A percentile compares a stretch with the other conserved stretches of the same genome.
Conservation (phyloP, 257 asterid species). For the Rauvolfia tetraphylla region DNA sequence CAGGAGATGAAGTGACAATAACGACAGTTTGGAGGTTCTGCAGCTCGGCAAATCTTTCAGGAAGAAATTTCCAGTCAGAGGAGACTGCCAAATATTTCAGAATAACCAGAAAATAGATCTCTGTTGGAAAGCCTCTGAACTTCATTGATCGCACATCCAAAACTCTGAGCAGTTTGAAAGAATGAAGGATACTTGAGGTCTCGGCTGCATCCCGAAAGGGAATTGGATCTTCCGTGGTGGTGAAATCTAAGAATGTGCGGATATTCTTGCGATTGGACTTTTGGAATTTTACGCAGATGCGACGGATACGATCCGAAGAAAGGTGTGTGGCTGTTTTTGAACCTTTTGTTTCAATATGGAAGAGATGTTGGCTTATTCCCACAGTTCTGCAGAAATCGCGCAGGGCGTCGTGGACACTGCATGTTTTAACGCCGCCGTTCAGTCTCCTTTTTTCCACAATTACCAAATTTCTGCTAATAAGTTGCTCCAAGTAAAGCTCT, state of each 20-base stretch:
- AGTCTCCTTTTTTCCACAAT: neutral
- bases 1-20: constrained; percentile 36
- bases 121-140: neutral
- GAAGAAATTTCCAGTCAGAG: constrained; percentile 33
- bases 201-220: neutral
- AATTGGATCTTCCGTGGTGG: neutral
- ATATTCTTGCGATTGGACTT: neutral
- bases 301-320: constrained; percentile 1
- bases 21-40: constrained; percentile 55
- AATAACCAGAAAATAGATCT: neutral
- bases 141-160: constrained; percentile 27
- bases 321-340: neutral
- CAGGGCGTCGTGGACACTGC: neutral
- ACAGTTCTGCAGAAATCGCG: neutral
- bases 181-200: constrained; percentile 14
- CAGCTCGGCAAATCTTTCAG: constrained; percentile 36
- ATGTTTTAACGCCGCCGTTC: neutral
- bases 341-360: neutral
- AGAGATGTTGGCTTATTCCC: neutral
- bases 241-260: neutral
- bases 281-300: neutral
- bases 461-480: neutral
- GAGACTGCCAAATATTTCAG: constrained; percentile 34
- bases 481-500: neutral
- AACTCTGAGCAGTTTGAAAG: constrained; percentile 31